Conservation (phyloP, 2,329 filamentous ascomycete genomes). For the Pseudogymnoascus sp. region DNA sequence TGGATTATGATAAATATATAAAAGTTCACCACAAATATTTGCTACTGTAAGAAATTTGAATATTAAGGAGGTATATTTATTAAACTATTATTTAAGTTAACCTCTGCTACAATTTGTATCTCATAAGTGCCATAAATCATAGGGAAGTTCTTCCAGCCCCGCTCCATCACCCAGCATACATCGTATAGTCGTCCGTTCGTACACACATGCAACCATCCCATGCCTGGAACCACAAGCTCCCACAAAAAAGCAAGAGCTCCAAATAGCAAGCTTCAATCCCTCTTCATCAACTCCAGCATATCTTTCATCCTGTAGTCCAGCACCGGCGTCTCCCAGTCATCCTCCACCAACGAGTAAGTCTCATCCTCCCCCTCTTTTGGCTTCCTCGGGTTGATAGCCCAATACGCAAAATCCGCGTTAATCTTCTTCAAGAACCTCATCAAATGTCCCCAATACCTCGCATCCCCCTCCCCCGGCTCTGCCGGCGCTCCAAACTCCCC, state of each 20-base stretch:
- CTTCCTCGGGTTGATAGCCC: constrained; percentile 61
- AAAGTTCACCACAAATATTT: background rate
- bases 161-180: background rate
- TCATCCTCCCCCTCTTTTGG: constrained; percentile 48
- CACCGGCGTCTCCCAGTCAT: constrained; percentile 56
- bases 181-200: background rate
- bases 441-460: constrained; percentile 59
- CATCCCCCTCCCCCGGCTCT: constrained; percentile 45
- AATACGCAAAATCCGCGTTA: constrained; percentile 61
- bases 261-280: background rate
- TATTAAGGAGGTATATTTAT: background rate
- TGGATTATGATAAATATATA: no score
- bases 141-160: background rate
- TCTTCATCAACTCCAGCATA: constrained; percentile 46
- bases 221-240: background rate
- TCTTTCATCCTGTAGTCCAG: constrained; percentile 56
- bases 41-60: background rate
- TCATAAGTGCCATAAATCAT: background rate
- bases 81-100: background rate
- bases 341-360: constrained; percentile 52
- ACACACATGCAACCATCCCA: background rate
- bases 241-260: background rate
- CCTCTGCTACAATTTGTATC: background rate
- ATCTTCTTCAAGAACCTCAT: constrained; percentile 48
- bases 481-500: constrained; percentile 57